Conservation (phyloP, 2,329 filamentous ascomycete genomes). For the Chrysoporthe deuterocubensis region DNA sequence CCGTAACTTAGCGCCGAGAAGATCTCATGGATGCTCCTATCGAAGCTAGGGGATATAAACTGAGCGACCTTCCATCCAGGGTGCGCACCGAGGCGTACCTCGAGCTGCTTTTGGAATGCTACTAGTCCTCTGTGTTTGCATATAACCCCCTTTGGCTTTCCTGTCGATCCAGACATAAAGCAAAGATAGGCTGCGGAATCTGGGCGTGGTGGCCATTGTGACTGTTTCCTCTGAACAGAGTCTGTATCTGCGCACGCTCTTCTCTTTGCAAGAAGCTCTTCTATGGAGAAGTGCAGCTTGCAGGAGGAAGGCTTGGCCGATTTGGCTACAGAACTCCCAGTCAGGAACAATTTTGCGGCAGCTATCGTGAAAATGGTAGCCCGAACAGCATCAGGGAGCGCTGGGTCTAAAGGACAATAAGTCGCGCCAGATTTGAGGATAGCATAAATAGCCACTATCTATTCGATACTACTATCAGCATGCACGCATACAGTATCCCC, state of each 20-base stretch:
- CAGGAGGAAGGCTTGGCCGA: not conserved
- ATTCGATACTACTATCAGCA: not conserved
- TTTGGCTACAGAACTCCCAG: not conserved
- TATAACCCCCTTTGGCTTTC: slow-evolving; percentile 38
- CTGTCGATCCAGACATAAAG: slow-evolving; percentile 51
- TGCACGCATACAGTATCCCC: not conserved
- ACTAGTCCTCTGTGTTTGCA: not conserved
- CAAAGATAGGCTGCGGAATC: slow-evolving; percentile 41
- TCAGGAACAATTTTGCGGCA: not conserved
- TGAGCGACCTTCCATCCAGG: slow-evolving; percentile 43
- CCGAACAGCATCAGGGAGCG: not conserved
- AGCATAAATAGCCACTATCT: not conserved
- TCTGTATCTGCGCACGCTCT: not conserved
- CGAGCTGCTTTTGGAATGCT: not conserved
- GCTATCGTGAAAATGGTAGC: not conserved
- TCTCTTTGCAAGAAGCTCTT: not conserved
- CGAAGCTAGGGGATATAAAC: slow-evolving; percentile 48
- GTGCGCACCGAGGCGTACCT: slow-evolving; percentile 24
- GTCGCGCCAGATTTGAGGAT: not conserved
- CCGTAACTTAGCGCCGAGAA: slow-evolving; percentile 46
- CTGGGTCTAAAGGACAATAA: not conserved
- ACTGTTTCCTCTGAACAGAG: too few species aligned
- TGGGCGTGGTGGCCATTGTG: not conserved
- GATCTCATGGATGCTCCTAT: slow-evolving; percentile 46
- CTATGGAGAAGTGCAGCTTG: not conserved